Evolutionary conservation across 225 moss, liverwort and hornwort genomes (phyloP).

Genomic region (Physcomitrellopsis africana): DNA sequence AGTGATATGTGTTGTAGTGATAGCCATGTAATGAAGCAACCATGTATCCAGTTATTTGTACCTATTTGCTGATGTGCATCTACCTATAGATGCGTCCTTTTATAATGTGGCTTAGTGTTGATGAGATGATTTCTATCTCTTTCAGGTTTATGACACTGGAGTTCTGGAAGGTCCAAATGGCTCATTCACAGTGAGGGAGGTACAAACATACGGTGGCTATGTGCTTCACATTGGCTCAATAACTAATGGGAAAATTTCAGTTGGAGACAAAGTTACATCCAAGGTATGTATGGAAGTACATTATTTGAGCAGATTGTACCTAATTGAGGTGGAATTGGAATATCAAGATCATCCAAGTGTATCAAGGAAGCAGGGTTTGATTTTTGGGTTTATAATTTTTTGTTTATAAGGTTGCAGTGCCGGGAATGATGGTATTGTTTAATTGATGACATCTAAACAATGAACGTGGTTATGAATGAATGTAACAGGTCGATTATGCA

Average conservation of each 20-base stretch:
- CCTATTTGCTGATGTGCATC: not conserved
- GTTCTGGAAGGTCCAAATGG: conserved; percentile 36
- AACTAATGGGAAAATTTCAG: conserved; percentile 28
- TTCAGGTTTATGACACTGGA: conserved; percentile 41
- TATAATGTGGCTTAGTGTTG: not conserved
- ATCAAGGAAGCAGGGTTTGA: too few relatives aligned
- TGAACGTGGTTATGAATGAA: not conserved
- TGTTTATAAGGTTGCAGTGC: too few relatives aligned
- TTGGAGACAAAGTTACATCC: conserved; percentile 31
- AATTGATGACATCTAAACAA: not conserved
- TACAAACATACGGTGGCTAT: conserved; percentile 41
- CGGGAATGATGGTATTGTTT: too few relatives aligned
- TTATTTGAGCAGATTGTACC: not conserved
- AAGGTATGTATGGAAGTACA: conserved; percentile 16
- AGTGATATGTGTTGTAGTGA: not conserved
- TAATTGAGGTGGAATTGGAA: not conserved
- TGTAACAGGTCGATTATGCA: conserved; percentile 36
- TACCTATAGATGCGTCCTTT: not conserved
- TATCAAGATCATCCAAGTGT: not conserved
- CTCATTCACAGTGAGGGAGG: conserved; percentile 37
- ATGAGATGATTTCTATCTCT: not conserved
- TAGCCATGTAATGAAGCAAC: not conserved
- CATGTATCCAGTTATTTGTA: not conserved
- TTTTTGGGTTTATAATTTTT: too few relatives aligned
- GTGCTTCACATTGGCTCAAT: conserved; percentile 37